Evolutionary conservation across 2,329 filamentous ascomycete genomes (phyloP).

Genomic region (Metarhizium robertsii): DNA sequence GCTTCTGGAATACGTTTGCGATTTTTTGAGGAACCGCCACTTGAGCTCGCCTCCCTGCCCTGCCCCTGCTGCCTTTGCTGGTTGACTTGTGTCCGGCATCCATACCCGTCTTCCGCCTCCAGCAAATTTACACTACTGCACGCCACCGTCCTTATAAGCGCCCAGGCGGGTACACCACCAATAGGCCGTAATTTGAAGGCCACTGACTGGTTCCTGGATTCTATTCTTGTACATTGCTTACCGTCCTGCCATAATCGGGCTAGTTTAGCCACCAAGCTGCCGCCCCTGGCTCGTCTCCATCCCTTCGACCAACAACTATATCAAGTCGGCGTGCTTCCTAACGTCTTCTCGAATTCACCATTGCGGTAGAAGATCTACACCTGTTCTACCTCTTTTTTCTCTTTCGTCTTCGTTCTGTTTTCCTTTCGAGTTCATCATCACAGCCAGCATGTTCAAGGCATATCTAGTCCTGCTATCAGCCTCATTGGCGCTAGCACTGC

Average conservation of each 20-base stretch:
- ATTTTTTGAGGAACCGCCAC: too few species aligned
- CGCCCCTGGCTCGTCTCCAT: neutral
- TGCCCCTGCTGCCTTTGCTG: neutral
- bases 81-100: neutral
- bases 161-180: constrained; percentile 14
- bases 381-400: neutral
- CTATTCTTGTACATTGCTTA: constrained; percentile 9
- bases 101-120: constrained; percentile 4
- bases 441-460: constrained; percentile 23
- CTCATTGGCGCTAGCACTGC: constrained; percentile 20
- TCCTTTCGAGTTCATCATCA: neutral
- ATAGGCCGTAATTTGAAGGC: constrained; percentile 3
- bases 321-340: constrained; percentile 7
- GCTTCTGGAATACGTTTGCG: too few species aligned
- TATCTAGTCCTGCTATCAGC: constrained; percentile 23
- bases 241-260: neutral
- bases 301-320: constrained; percentile 4
- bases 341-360: neutral
- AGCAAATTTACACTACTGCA: constrained; percentile 10
- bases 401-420: neutral
- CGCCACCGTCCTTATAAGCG: constrained; percentile 13
- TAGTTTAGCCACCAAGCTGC: neutral
- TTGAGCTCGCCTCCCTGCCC: neutral
- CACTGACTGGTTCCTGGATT: constrained; percentile 2
- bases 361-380: constrained; percentile 11